A percentile compares a stretch with the other conserved stretches of the same genome.
Evolutionary conservation across 305 asterid genomes (phyloP).

Genomic region (Fraxinus xanthoxyloides): DNA sequence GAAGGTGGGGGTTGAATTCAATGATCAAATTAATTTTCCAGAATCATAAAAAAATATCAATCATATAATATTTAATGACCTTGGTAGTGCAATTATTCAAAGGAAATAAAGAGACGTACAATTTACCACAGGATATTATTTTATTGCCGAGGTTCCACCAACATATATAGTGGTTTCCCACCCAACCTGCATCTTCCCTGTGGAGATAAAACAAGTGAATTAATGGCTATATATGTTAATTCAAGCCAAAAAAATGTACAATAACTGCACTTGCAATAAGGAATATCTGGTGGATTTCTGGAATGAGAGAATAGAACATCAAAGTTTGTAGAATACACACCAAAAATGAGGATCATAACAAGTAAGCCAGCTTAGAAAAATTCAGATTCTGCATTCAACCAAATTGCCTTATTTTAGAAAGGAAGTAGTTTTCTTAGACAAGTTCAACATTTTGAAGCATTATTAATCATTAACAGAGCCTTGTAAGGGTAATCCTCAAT

Average conservation of each 20-base stretch:
- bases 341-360: not conserved
- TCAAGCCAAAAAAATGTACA: not conserved
- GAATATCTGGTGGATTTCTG: not conserved
- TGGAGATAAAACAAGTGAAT: conserved; percentile 5
- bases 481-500: not conserved
- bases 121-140: conserved; percentile 17
- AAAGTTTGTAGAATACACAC: not conserved
- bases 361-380: not conserved
- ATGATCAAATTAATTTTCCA: not conserved
- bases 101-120: not conserved
- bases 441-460: not conserved
- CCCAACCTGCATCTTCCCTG: conserved; percentile 50
- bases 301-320: not conserved
- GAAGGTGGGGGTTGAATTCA: not conserved
- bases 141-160: conserved; percentile 67
- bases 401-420: not conserved
- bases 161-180: conserved; percentile 61
- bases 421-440: not conserved
- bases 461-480: not conserved
- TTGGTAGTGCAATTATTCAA: not conserved
- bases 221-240: not conserved
- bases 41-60: not conserved
- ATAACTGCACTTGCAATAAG: not conserved
- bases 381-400: not conserved
- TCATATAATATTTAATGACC: not conserved